These are phyloP conservation scores for Esteya vermicola DNA, from an alignment of 2,329 filamentous ascomycete genomes.

Conservation along the genomic window DNA sequence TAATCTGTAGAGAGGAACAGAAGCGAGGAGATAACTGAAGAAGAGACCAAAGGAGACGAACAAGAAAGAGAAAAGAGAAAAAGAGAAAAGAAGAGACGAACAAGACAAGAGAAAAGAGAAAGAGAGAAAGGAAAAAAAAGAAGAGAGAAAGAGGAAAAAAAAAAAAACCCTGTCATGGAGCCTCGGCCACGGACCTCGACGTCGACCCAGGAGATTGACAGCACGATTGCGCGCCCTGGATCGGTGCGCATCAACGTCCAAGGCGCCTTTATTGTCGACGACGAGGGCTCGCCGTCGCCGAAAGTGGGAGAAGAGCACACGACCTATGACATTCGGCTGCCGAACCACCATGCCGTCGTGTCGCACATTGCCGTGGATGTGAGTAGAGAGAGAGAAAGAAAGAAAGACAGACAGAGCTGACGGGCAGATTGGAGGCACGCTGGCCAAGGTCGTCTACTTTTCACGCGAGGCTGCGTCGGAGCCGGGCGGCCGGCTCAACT, in stretches of 20 bases:
- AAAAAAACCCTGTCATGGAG: background rate
- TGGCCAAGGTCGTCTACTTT: slow-evolving; percentile 96
- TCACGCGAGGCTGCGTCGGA: slow-evolving; percentile 74
- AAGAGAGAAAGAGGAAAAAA: too few species aligned
- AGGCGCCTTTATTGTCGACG: slow-evolving; percentile 91
- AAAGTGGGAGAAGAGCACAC: too few species aligned
- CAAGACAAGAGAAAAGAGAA: too few species aligned
- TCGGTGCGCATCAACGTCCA: slow-evolving; percentile 91
- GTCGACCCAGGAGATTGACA: slow-evolving; percentile 43
- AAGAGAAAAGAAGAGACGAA: too few species aligned
- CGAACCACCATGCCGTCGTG: slow-evolving; percentile 87
- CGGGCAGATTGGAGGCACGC: slow-evolving; percentile 74
- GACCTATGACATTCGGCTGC: slow-evolving; percentile 86
- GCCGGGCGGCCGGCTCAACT: slow-evolving; percentile 81
- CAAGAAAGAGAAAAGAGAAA: too few species aligned
- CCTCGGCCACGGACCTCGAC: slow-evolving; percentile 25
- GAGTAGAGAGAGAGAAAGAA: slow-evolving; percentile 24
- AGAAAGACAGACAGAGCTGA: background rate
- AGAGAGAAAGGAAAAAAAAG: too few species aligned
- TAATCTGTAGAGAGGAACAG: too few species aligned
- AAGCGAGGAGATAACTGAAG: too few species aligned
- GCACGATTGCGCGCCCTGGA: slow-evolving; percentile 46
- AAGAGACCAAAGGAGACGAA: too few species aligned
- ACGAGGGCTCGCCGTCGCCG: slow-evolving; percentile 41
- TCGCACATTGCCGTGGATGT: slow-evolving; percentile 96